Evolutionary conservation across 345 rosid genomes (phyloP).

Genomic region (Eucalyptus regnans): DNA sequence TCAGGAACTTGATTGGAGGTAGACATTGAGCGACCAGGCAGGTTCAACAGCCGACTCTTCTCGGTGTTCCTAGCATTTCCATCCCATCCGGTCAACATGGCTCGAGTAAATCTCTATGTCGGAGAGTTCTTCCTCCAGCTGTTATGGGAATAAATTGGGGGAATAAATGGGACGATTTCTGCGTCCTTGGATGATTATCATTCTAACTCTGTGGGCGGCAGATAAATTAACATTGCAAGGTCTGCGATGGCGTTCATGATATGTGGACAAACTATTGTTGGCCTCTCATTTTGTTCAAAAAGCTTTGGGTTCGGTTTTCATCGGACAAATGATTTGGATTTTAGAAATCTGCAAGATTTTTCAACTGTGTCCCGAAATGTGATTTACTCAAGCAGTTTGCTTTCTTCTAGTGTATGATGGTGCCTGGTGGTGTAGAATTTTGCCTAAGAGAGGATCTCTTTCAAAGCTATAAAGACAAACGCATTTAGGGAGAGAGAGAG

Average conservation of each 20-base stretch:
- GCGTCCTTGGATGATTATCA: not conserved
- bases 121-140: not conserved
- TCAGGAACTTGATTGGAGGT: slow-evolving; percentile 20
- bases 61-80: not conserved
- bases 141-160: not conserved
- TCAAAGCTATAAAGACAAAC: not conserved
- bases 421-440: not conserved
- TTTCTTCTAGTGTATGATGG: not conserved
- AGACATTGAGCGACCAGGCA: not conserved
- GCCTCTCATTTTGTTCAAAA: not conserved
- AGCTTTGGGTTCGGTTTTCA: not conserved
- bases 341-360: not conserved
- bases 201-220: not conserved
- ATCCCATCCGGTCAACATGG: not conserved
- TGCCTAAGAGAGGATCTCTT: not conserved
- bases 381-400: not conserved
- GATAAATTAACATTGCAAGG: not conserved
- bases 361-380: not conserved
- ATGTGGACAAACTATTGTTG: not conserved
- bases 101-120: not conserved
- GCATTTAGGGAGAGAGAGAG: not conserved
- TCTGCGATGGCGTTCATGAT: not conserved
- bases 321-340: not conserved
- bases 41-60: not conserved
- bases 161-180: not conserved